Base-by-base conservation (phyloP, 2,329 filamentous ascomycete species). In the Apiospora phragmitis region DNA sequence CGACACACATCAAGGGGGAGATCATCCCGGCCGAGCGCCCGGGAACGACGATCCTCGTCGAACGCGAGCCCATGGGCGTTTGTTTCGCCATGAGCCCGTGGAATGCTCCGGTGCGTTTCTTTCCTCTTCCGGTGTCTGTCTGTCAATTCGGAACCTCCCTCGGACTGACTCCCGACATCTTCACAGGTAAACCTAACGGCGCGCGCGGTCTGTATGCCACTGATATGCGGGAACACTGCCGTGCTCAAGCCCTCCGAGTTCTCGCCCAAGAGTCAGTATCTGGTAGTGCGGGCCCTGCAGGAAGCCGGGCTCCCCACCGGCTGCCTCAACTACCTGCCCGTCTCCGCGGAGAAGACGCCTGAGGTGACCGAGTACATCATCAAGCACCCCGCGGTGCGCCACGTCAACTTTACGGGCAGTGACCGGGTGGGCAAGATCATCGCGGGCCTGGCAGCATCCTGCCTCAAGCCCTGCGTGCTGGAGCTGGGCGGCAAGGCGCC, bases 71-170 rank as follows among this genome's bases (percentile, higher is more conserved):
- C 7, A 70, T 68, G 68, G 71, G 71, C 16, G 71, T 72, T 4
- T 62, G 59, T 38, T 70, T 68, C 24, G 70, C 70, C 38, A 71
- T 72, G 59, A 72, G 71, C 71, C 92, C 93, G 11, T 95, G 93
- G 92, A 95, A 95, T 79, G 94, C 92, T 74, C 93, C 93, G 1
- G 85, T 95, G 1, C 85, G 87, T 26, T 94, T 94, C 89, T 92
- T 91, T 4, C 5, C 14, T 41, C n/a, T 3, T 12, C 8, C 38
- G 9, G 9, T 41, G 9, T 12, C 35, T 21, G 1, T 8, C 11
- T n/a, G 90, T 89, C 5, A 38, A 38, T 93, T 92, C 91, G 43
- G 18, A 21, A 16, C 5, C 43, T 45, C 16, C 43, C 42, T 26
- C 92, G 92, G 21, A 89, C 89, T 18, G 77, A 91, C 49, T 88